Evolutionary conservation across 108 stramenopile species (phyloP), one percentile per base, ranked within the genome.

Genomic region (Skeletonema tropicum): DNA sequence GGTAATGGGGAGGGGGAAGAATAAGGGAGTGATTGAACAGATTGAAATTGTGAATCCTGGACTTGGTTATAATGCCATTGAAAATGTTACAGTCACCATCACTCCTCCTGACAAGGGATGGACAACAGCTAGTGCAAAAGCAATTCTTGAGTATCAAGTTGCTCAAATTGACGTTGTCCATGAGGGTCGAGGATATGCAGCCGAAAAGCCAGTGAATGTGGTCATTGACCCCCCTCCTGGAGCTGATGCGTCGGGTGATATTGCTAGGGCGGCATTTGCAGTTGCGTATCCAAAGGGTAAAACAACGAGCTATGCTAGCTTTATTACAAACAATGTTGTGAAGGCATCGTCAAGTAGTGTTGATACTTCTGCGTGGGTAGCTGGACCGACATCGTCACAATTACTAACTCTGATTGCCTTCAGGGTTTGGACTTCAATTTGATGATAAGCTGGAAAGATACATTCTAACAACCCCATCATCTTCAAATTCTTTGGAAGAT

Each of bases 111-210:
- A 90, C 26, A 45, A 41, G 2, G 25, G 89, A 85, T n/a, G 93
- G 91, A 25, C 48, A 14, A 46, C 64, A 10, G 89, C 92, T 8
- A 88, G 83, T 31, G 91, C 91, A 14, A 85, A 57, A 4, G 89
- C 90, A 11, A 77, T 91, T 25, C 75, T 88, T 59, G 94, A 95
- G 57, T 85, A 89, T 42, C 71, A 86, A 62, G 88, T 95, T 23
- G 68, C 70, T 7, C 74, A 77, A n/a, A 87, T 95, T 45, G 83
- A 88, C 19, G 76, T 95, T 30, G 68, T 80, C 32, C 73, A 90
- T 64, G 71, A 70, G n/a, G 94, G 94, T 38, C 80, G 79, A 19
- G 94, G 94, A n/a, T 95, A 95, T 70, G 89, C 90, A 6, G 86
- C 88, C 2, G 91, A 92, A 71, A 87, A 87, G 38, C 86, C 87